A percentile compares a stretch with the other conserved stretches of the same genome.
These are phyloP conservation scores for Ilyonectria mors-panacis DNA, from an alignment of 2,329 filamentous ascomycete species.

Conservation along the genomic window DNA sequence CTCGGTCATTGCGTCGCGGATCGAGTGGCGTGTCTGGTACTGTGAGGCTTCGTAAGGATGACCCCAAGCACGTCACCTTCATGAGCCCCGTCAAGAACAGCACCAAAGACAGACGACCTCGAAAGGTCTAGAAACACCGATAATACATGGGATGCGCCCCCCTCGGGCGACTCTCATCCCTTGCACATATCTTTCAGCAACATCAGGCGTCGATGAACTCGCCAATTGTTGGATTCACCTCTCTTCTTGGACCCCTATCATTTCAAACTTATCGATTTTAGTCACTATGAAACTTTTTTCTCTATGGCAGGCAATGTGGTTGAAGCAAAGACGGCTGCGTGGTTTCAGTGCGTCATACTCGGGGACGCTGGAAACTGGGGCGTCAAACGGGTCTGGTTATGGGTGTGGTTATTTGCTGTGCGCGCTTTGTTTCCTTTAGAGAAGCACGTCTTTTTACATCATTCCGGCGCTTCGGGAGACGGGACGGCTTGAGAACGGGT, in stretches of 20 bases:
- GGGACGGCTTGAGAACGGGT: conserved; percentile 26
- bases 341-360: conserved; percentile 39
- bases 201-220: conserved; percentile 29
- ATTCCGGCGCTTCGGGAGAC: conserved; percentile 40
- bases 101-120: conserved; percentile 50
- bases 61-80: conserved; percentile 69
- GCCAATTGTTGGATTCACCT: conserved; percentile 44
- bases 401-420: conserved; percentile 26
- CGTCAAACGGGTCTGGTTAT: conserved; percentile 35
- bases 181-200: conserved; percentile 29
- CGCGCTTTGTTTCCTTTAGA: conserved; percentile 42
- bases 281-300: conserved; percentile 37
- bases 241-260: conserved; percentile 47
- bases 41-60: conserved; percentile 68
- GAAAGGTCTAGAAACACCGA: conserved; percentile 44
- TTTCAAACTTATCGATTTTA: conserved; percentile 51
- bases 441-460: conserved; percentile 34
- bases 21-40: conserved; percentile 60
- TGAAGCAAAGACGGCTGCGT: conserved; percentile 39
- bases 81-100: conserved; percentile 65
- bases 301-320: conserved; percentile 34
- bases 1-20: conserved; percentile 61
- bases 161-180: not conserved
- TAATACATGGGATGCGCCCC: not conserved
- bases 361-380: conserved; percentile 30